Evolutionary conservation across 1,284 basidiomycete genomes (phyloP).

Genomic region (Phylloboletellus chloephorus): DNA sequence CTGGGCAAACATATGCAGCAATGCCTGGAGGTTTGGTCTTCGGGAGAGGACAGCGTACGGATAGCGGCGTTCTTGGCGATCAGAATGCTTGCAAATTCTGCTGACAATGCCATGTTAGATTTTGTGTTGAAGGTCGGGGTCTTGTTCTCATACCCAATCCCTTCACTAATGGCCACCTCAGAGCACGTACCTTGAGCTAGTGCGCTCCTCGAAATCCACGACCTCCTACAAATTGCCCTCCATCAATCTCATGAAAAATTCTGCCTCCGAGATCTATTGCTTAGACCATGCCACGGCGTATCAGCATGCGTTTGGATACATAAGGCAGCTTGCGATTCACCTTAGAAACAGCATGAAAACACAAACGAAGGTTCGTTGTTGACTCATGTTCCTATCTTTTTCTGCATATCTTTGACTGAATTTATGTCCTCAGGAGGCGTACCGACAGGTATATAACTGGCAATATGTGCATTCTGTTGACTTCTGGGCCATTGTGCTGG

Average conservation of each 20-base stretch:
- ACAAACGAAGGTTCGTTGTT: conserved; percentile 63
- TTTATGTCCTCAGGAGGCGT: conserved; percentile 61
- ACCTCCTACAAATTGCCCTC: conserved; percentile 85
- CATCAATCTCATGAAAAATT: conserved; percentile 98
- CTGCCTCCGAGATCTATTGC: conserved; percentile 88
- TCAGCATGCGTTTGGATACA: conserved; percentile 95
- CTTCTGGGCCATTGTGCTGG: conserved; percentile 93
- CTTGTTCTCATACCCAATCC: conserved; percentile 2
- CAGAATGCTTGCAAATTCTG: conserved; percentile 72
- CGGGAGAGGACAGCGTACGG: conserved; percentile 75
- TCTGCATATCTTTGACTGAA: conserved; percentile 13
- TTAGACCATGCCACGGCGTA: conserved; percentile 74
- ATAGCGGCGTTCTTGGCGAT: conserved; percentile 89
- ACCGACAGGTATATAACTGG: conserved; percentile 96
- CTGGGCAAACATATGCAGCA: conserved; percentile 41
- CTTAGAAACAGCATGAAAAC: conserved; percentile 88
- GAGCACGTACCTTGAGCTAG: conserved; percentile 82
- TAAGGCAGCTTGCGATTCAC: conserved; percentile 93
- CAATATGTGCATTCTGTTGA: conserved; percentile 95
- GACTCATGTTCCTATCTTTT: conserved; percentile 17
- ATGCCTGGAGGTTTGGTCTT: conserved; percentile 80
- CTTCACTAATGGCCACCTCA: conserved; percentile 28
- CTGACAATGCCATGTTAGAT: conserved; percentile 82
- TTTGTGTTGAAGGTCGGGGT: conserved; percentile 74
- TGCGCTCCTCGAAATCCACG: conserved; percentile 80